These are phyloP conservation scores for Dactylellina haptotyla DNA, from an alignment of 2,329 filamentous ascomycete genomes.

Conservation along the genomic window DNA sequence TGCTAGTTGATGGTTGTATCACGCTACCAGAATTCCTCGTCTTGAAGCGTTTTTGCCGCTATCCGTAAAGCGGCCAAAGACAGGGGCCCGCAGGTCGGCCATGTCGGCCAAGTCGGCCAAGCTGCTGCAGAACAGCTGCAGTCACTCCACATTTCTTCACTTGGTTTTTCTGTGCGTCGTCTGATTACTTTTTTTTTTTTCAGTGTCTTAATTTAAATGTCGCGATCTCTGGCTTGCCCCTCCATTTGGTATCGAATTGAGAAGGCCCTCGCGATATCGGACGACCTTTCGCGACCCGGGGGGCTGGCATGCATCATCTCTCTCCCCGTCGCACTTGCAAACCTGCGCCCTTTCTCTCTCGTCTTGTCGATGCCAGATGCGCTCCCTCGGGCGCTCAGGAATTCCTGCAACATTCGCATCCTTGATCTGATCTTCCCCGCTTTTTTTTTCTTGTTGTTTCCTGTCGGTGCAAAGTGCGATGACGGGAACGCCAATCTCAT, in stretches of 20 bases:
- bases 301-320: background rate
- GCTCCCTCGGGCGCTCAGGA: background rate
- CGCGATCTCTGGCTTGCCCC: background rate
- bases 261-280: background rate
- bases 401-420: background rate
- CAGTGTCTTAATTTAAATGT: background rate
- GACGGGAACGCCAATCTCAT: slow-evolving; percentile 12
- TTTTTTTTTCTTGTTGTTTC: background rate
- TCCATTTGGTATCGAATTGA: background rate
- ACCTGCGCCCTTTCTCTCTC: background rate
- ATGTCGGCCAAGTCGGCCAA: slow-evolving; percentile 26
- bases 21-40: slow-evolving; percentile 38
- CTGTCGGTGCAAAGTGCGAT: background rate
- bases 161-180: background rate
- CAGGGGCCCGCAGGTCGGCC: slow-evolving; percentile 23
- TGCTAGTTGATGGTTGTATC: too few relatives aligned
- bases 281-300: background rate
- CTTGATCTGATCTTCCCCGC: background rate
- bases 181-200: background rate
- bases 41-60: slow-evolving; percentile 15
- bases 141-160: slow-evolving; percentile 10
- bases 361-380: too few relatives aligned
- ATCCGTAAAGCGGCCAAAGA: slow-evolving; percentile 21
- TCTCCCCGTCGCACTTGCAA: too few relatives aligned
- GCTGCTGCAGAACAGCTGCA: background rate